Evolutionary conservation across 208 protist species (phyloP), one percentile per base, ranked within the genome.

Genomic region (Leishmania martiniquensis): DNA sequence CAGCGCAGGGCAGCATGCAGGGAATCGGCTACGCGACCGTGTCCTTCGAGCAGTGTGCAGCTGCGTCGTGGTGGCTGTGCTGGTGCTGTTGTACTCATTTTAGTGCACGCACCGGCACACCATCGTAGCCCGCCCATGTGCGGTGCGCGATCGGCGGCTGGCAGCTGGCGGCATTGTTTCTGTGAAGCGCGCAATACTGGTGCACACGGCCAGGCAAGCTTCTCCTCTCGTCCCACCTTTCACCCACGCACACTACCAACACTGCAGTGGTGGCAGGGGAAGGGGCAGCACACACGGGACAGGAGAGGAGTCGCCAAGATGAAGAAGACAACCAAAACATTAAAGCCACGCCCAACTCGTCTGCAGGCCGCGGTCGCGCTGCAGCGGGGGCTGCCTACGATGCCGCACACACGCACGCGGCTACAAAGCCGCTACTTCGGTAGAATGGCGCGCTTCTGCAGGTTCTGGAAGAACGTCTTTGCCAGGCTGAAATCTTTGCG

Each of bases 401-500:
- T 6, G 54, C 54, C 34, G 0, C 63, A 44, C 17, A 55, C n/a
- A 42, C 13, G 29, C 49, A 0, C n/a, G 4, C 47, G 25, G 29
- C 68, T 39, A 0, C 42, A 0, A 3, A 29, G 15, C 1, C 13
- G 55, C 51, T 60, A 73, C 34, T 62, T 54, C 17, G 34, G 13
- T 17, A 60, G n/a, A 4, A 45, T 52, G 4, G 29, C 54, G 37
- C 45, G 45, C 20, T 75, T 78, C 1, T 78, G 69, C 57, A 88
- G 69, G 54, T 91, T 91, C 10, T 76, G 57, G 63, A 82, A 86
- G 45, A 87, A 88, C 29, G 54, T 77, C 6, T 37, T 52, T 17
- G 78, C 74, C 47, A 87, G 59, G 2, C 75, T 57, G 45, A 92
- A 83, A 57, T 96, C 92, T 0, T 39, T 75, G 1, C 81, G 77